These are phyloP conservation scores for Calonectria honghensis DNA, from an alignment of 2,329 filamentous ascomycete species.

Conservation along the genomic window DNA sequence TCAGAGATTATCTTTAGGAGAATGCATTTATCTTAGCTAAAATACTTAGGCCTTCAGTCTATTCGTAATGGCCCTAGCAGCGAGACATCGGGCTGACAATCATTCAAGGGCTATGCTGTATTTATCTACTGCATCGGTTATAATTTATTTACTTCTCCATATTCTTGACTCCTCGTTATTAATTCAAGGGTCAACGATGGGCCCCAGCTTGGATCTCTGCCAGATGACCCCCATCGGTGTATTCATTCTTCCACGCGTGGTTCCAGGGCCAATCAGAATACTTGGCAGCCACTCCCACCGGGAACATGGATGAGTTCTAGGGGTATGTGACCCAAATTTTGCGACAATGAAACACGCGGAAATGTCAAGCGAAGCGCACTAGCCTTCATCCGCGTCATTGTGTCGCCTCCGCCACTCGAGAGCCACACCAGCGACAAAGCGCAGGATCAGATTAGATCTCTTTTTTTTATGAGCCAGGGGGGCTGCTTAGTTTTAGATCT, in stretches of 20 bases:
- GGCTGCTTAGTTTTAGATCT: neutral
- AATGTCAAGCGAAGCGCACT: neutral
- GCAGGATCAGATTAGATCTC: constrained; percentile 1
- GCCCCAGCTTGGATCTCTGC: neutral
- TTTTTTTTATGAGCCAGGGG: neutral
- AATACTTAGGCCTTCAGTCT: too few species aligned
- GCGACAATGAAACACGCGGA: neutral
- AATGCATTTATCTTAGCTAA: too few species aligned
- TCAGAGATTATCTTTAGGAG: too few species aligned
- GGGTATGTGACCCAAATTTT: neutral
- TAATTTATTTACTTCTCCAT: neutral
- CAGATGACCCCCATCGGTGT: neutral
- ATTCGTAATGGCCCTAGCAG: too few species aligned
- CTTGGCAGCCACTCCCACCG: neutral
- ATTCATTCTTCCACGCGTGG: neutral
- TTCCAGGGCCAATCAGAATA: neutral
- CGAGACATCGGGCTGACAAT: too few species aligned
- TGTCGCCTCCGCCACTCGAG: neutral
- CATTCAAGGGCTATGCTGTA: too few species aligned
- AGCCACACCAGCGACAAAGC: neutral
- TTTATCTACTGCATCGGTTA: neutral
- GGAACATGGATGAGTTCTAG: neutral
- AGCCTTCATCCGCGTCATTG: neutral
- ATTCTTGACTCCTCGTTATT: neutral
- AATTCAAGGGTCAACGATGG: neutral